Base-by-base conservation (phyloP, 2,329 filamentous ascomycete genomes). In the Pestalotiopsis sp. region DNA sequence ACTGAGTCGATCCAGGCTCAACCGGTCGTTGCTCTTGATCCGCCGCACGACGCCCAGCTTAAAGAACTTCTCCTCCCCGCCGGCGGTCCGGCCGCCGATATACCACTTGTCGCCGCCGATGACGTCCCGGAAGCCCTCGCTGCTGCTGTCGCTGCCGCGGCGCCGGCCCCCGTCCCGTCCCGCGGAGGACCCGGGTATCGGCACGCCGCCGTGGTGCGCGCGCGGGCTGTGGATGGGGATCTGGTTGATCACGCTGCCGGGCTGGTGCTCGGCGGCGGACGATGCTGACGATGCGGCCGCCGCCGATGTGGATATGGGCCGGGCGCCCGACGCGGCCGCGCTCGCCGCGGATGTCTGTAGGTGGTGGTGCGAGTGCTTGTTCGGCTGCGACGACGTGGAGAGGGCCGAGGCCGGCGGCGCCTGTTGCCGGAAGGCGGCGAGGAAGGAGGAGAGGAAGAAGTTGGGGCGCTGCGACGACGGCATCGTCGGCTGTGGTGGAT, bases 31-130 rank as follows among this genome's bases (percentile, higher is more conserved):
- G 78, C 92, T 95, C 76, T 89, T 85, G 68, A 93, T 89, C 67
- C 92, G 83, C 77, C 90, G 88, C 63, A 95, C 89, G 72, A 95
- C 92, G 58, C 92, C 92, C 59, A 95, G 82, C 82, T 93, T 93
- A 80, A 94, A 95, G 81, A 93, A 94, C 75, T 88, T 88, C 78
- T 95, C 92, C 75, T 95, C 92, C n/a, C 92, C 92, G 1, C 82
- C 86, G 1, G 92, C 91, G 36, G 92, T 94, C 76, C 91, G 83
- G 6, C 92, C 92, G 25, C 92, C 92, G 67, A 95, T 92, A 75
- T 94, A 95, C 91, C 92, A 93, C 81, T 93, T 94, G 72, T 95
- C 92, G 1, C 88, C 87, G 2, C 91, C 91, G 63, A 90, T 80
- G 45, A 90, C 90, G 70, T 94, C 92, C 66, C 91, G 84, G 78